Base-by-base conservation (phyloP, 2,329 filamentous ascomycete genomes). In the Mycogone perniciosa region DNA sequence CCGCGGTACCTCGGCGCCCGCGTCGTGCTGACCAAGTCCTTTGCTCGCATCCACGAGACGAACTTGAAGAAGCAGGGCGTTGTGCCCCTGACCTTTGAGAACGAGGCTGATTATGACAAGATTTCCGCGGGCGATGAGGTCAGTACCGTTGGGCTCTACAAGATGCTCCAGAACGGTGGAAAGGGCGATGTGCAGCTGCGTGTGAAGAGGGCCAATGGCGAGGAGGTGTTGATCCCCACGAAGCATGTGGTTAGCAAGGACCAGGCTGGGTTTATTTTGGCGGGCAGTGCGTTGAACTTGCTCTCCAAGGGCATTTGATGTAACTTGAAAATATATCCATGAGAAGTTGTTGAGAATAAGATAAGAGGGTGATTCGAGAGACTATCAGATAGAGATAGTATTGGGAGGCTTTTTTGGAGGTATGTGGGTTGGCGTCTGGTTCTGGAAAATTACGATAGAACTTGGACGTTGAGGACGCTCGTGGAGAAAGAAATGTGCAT, bases 31-130 rank as follows among this genome's bases (percentile, higher is more conserved):
- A 78, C 86, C 51, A 96, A 96, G 75, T 87, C 81, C 35, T 95
- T 96, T 65, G 90, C 90, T 0, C 84, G 90, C 48, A 96, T 96
- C 66, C 90, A 96, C 74, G 90, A 96, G 77, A 95, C 90, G 31
- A 96, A 96, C 68, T 74, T 96, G 59, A 96, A 96, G 82, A 96
- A 96, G 75, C 93, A 99, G 74, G 93, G 93, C 56, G 87, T 99
- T 33, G 89, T 99, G 41, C 93, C 93, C 2, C 76, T 99, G 61
- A 96, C 89, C 0, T 96, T 99, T 64, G 88, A 76, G 42, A 78
- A 96, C 68, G 90, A 95, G 71, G 78, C 80, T 20, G 93, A 97
- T 69, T 97, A 96, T 67, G 88, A 93, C 63, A 73, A 76, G 56
- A 87, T 99, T 56, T 76, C 80, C 47, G 90, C 91, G 0, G 88